Evolutionary conservation across 352 stramenopile species (phyloP).

Genomic region (Pythium oligandrum): DNA sequence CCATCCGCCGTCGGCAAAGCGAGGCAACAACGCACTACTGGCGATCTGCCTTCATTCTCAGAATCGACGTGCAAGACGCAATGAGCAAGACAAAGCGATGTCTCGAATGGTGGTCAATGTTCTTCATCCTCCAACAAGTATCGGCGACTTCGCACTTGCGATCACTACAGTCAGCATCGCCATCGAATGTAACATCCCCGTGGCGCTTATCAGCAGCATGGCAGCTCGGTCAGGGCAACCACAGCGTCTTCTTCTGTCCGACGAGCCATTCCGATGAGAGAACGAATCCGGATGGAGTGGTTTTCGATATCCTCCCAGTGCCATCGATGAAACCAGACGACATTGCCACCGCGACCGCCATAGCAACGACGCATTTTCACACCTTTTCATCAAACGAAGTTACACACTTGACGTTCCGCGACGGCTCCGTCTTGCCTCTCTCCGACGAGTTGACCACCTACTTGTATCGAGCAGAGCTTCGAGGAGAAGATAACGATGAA

Average conservation of each 20-base stretch:
- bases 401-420: background rate
- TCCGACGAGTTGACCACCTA: background rate
- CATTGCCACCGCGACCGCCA: background rate
- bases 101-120: no score
- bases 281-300: conserved; percentile 1
- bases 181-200: conserved; percentile 1
- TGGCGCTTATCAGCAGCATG: background rate
- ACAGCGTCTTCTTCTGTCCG: background rate
- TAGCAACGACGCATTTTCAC: background rate
- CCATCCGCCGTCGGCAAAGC: no score
- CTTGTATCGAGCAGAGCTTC: conserved; percentile 12
- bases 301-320: background rate
- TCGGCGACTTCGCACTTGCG: no score
- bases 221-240: conserved; percentile 1
- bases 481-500: conserved; percentile 3
- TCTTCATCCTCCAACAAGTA: no score
- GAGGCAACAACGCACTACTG: no score
- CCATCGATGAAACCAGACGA: conserved; percentile 1
- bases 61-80: no score
- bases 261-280: background rate
- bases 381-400: conserved; percentile 2
- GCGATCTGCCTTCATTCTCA: no score
- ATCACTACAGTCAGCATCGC: no score
- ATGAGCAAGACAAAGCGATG: no score
- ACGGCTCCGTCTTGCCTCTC: background rate